Percentiles rank a stretch among this genome's conserved stretches.
Evolutionary conservation across 768 basidiomycete species (phyloP).

Genomic region (Pisolithus microcarpus): DNA sequence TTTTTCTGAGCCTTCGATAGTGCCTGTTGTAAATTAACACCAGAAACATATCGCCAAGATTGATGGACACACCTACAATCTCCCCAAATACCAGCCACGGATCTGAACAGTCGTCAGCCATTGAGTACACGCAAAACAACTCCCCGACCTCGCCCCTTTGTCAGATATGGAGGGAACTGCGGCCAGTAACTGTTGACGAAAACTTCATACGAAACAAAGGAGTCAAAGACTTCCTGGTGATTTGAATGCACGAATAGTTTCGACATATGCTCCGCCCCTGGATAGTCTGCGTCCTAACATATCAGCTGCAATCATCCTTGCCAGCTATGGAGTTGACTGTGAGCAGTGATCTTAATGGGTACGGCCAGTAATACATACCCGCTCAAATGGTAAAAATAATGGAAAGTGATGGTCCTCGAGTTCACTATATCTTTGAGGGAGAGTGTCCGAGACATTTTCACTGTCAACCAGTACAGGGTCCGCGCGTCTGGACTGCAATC

Average conservation of each 20-base stretch:
- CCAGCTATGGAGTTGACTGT: slow-evolving; percentile 11
- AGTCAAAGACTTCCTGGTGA: slow-evolving; percentile 13
- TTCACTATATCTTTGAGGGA: slow-evolving; percentile 46
- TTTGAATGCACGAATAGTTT: slow-evolving; percentile 10
- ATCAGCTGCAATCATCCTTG: slow-evolving; percentile 21
- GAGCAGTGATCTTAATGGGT: background rate
- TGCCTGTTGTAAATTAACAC: slow-evolving; percentile 28
- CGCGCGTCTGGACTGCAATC: slow-evolving; percentile 14
- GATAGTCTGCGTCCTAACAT: slow-evolving; percentile 6
- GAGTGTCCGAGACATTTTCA: slow-evolving; percentile 29
- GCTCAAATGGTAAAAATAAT: slow-evolving; percentile 60
- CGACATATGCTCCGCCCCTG: background rate
- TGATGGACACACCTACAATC: slow-evolving; percentile 43
- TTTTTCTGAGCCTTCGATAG: slow-evolving; percentile 63
- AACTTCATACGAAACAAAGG: slow-evolving; percentile 36
- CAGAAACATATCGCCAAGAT: background rate
- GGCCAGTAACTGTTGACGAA: slow-evolving; percentile 54
- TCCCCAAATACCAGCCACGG: slow-evolving; percentile 58
- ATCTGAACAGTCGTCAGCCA: slow-evolving; percentile 31
- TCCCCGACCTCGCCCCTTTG: slow-evolving; percentile 43
- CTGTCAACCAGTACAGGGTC: slow-evolving; percentile 28
- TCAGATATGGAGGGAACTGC: slow-evolving; percentile 44
- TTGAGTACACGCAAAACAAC: background rate
- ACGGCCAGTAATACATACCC: slow-evolving; percentile 29
- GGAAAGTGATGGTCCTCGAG: slow-evolving; percentile 60